These are phyloP conservation scores for Pisolithus thermaeus DNA, from an alignment of 1,284 basidiomycete genomes.

Conservation along the genomic window DNA sequence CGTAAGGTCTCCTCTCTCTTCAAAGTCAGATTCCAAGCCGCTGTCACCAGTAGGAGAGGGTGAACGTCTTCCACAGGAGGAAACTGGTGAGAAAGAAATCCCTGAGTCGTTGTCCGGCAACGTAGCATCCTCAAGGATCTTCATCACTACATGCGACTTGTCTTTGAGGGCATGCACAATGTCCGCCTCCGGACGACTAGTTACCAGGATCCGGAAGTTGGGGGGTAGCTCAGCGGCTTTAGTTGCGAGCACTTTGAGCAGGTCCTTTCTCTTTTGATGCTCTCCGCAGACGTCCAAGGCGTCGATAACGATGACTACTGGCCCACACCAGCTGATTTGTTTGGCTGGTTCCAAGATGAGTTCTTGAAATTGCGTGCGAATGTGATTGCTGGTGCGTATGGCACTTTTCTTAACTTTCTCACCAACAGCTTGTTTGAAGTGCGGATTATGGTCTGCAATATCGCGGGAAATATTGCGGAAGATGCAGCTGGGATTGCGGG, in stretches of 20 bases:
- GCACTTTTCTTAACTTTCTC: not conserved
- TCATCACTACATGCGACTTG: not conserved
- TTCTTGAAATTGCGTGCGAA: constrained; percentile 10
- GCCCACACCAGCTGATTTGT: constrained; percentile 6
- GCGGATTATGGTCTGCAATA: constrained; percentile 10
- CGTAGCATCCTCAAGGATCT: not conserved
- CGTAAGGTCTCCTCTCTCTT: not conserved
- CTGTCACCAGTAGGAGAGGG: not conserved
- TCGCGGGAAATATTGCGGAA: constrained; percentile 18
- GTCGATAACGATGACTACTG: constrained; percentile 17
- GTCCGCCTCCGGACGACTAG: constrained; percentile 5
- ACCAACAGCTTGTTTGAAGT: constrained; percentile 3
- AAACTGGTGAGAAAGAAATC: not conserved
- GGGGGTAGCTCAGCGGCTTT: constrained; percentile 1
- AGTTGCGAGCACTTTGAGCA: constrained; percentile 4
- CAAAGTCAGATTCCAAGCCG: not conserved
- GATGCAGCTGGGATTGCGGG: constrained; percentile 5
- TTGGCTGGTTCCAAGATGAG: constrained; percentile 10
- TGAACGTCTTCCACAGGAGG: not conserved
- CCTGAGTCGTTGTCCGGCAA: not conserved
- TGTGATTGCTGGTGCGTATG: not conserved
- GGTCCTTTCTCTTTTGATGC: not conserved
- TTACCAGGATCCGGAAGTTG: constrained; percentile 10
- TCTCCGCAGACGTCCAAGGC: constrained; percentile 10
- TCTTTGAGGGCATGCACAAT: constrained; percentile 1